These are phyloP conservation scores for Paracoccidioides lutzii DNA, from an alignment of 2,329 filamentous ascomycete genomes.

Conservation along the genomic window DNA sequence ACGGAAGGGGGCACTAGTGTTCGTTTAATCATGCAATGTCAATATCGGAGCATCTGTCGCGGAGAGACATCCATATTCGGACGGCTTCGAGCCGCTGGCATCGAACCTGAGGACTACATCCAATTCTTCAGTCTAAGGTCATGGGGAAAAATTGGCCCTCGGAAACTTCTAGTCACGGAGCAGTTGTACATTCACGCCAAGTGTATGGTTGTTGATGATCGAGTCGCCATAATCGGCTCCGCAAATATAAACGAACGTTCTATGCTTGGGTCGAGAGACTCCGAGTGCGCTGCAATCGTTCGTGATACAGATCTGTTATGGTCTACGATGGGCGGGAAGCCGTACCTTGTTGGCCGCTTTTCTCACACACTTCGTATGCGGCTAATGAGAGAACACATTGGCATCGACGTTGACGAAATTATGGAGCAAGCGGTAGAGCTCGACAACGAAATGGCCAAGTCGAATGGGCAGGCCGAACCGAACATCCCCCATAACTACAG, in stretches of 20 bases:
- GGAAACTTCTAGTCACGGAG: conserved; percentile 62
- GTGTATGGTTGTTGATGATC: conserved; percentile 67
- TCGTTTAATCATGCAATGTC: conserved; percentile 93
- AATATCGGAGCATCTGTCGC: conserved; percentile 90
- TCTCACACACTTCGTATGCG: conserved; percentile 70
- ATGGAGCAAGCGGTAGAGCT: conserved; percentile 63
- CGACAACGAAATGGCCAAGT: conserved; percentile 34
- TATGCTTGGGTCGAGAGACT: conserved; percentile 73
- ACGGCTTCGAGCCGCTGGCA: conserved; percentile 57
- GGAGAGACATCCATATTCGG: conserved; percentile 85
- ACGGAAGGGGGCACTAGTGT: conserved; percentile 75
- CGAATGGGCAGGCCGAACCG: conserved; percentile 2
- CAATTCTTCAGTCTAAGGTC: conserved; percentile 90
- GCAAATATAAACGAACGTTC: conserved; percentile 60
- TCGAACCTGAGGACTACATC: conserved; percentile 68
- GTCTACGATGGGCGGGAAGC: conserved; percentile 58
- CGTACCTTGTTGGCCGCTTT: conserved; percentile 60
- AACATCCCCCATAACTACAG: conserved; percentile 1
- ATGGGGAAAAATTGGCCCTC: conserved; percentile 84
- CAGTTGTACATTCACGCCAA: conserved; percentile 94
- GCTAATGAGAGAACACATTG: conserved; percentile 85
- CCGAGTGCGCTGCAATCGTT: conserved; percentile 76
- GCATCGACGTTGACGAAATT: conserved; percentile 69
- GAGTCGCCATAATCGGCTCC: conserved; percentile 67
- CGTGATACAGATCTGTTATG: conserved; percentile 62